These are phyloP conservation scores for Linum usitatissimum DNA, from an alignment of 345 rosid genomes.

Conservation along the genomic window DNA sequence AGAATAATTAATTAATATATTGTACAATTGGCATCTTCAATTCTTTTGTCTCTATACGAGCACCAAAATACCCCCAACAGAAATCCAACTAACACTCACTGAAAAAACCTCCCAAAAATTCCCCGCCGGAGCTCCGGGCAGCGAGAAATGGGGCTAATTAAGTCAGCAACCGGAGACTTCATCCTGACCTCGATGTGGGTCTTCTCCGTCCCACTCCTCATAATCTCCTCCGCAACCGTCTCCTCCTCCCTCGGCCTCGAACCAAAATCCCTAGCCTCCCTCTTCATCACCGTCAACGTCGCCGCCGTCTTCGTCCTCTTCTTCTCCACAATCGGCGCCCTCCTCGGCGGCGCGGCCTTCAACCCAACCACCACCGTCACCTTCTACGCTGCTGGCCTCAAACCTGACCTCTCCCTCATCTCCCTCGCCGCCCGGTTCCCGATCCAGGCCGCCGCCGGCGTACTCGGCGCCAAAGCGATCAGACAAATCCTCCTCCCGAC, in stretches of 20 bases:
- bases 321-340: conserved; percentile 16
- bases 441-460: neutral
- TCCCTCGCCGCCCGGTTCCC: conserved; percentile 4
- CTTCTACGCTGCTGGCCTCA: conserved; percentile 9
- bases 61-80: neutral
- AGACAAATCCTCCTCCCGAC: neutral
- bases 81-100: neutral
- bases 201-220: conserved; percentile 13
- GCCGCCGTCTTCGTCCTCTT: conserved; percentile 15
- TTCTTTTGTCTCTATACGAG: neutral
- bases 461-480: neutral
- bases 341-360: conserved; percentile 24
- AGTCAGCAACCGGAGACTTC: neutral
- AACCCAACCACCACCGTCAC: conserved; percentile 18
- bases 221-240: conserved; percentile 8
- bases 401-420: neutral
- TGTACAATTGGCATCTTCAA: neutral
- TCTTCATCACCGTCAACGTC: conserved; percentile 14
- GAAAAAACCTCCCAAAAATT: neutral
- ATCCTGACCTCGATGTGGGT: conserved; percentile 22
- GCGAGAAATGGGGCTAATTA: neutral
- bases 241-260: conserved; percentile 7
- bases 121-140: neutral
- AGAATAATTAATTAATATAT: too few species aligned
- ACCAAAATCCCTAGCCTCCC: conserved; percentile 6